A percentile compares a stretch with the other conserved stretches of the same genome.
Evolutionary conservation across 345 rosid genomes (phyloP).

Genomic region (Rhizophora mangle): DNA sequence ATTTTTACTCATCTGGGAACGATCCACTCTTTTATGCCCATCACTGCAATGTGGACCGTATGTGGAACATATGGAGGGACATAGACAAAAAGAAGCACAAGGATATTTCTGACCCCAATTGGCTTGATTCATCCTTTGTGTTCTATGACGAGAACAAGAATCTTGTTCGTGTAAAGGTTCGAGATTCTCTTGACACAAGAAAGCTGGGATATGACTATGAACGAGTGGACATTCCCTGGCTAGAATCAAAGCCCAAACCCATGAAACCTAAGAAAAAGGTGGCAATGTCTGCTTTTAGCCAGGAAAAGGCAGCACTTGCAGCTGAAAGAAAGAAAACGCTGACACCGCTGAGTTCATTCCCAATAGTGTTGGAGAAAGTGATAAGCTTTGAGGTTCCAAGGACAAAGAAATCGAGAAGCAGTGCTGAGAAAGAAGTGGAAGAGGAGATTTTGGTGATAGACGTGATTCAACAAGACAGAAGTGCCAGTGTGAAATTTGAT

Average conservation of each 20-base stretch:
- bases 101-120: constrained; percentile 17
- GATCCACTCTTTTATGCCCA: constrained; percentile 28
- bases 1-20: constrained; percentile 20
- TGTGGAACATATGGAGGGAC: constrained; percentile 25
- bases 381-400: constrained; percentile 15
- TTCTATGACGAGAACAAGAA: constrained; percentile 24
- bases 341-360: constrained; percentile 9
- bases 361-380: constrained; percentile 9
- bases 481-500: constrained; percentile 43
- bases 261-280: background rate
- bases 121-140: constrained; percentile 9
- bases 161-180: constrained; percentile 10
- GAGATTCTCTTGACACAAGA: constrained; percentile 9
- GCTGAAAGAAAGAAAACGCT: background rate
- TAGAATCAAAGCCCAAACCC: constrained; percentile 13
- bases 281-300: background rate
- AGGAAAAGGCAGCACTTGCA: background rate
- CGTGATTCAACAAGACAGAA: constrained; percentile 40
- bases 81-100: background rate
- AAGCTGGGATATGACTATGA: constrained; percentile 21
- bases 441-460: constrained; percentile 42
- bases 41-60: constrained; percentile 25
- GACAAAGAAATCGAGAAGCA: constrained; percentile 12
- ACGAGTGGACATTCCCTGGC: constrained; percentile 13
- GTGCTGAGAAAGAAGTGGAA: constrained; percentile 23